Evolutionary conservation across 1,139 yeast genomes (phyloP).

Genomic region (Diutina rugosa): DNA sequence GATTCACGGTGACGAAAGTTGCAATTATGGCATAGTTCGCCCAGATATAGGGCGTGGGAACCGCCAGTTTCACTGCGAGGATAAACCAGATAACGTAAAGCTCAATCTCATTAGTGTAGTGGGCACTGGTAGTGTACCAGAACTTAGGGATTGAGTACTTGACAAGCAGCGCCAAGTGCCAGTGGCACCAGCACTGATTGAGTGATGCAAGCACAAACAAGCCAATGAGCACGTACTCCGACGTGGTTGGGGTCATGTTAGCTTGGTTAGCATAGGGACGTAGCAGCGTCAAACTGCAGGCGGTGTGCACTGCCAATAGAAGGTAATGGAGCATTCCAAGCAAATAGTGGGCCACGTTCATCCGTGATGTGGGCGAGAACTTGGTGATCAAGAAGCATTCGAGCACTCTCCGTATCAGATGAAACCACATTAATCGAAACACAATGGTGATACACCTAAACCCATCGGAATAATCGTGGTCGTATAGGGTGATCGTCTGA

Average conservation of each 20-base stretch:
- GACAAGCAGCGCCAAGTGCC: not conserved
- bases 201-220: not conserved
- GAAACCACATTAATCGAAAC: not conserved
- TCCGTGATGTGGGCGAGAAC: not conserved
- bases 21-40: not conserved
- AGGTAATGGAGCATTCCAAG: not conserved
- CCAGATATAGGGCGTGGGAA: not conserved
- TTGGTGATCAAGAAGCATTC: not conserved
- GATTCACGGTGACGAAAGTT: not conserved
- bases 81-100: not conserved
- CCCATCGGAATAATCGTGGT: not conserved
- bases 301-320: not conserved
- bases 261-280: not conserved
- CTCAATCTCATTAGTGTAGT: conserved; percentile 1
- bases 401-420: not conserved
- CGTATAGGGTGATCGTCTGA: not conserved
- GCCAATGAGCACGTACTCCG: not conserved
- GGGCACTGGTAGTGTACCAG: not conserved
- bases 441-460: not conserved
- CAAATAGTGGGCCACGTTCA: conserved; percentile 1
- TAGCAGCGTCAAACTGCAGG: not conserved
- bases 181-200: conserved; percentile 1
- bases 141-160: not conserved
- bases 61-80: not conserved
- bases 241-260: not conserved